Percentiles rank a stretch among this genome's conserved stretches.
These are phyloP conservation scores for Phaeolepiota aurea DNA, from an alignment of 768 basidiomycete genomes.

Conservation along the genomic window DNA sequence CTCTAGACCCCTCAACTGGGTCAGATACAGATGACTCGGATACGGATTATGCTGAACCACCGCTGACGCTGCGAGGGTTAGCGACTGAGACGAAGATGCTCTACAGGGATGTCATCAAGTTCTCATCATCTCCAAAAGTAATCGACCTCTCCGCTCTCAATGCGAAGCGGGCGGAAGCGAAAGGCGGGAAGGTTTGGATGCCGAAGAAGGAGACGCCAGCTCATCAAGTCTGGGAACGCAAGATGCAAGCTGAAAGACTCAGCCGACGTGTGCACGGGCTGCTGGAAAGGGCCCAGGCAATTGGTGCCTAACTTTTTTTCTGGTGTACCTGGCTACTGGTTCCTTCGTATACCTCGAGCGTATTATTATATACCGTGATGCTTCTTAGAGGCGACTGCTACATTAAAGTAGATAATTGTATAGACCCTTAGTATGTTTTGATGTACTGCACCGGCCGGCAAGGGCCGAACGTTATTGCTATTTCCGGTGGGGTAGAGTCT, in stretches of 20 bases:
- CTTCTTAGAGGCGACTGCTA: too few relatives aligned
- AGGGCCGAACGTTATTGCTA: not conserved
- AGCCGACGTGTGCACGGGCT: constrained; percentile 63
- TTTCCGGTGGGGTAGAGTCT: too few relatives aligned
- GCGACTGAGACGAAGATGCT: constrained; percentile 78
- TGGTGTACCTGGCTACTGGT: not conserved
- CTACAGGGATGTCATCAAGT: constrained; percentile 83
- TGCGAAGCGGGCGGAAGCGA: constrained; percentile 40
- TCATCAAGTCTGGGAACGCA: constrained; percentile 71
- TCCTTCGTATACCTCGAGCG: not conserved
- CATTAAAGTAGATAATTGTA: too few relatives aligned
- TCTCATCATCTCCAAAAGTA: constrained; percentile 75
- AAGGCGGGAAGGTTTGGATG: constrained; percentile 59
- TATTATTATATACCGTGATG: not conserved
- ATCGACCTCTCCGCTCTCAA: constrained; percentile 72
- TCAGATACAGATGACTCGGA: constrained; percentile 68
- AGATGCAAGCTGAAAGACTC: constrained; percentile 67
- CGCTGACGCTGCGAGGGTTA: constrained; percentile 55
- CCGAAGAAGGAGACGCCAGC: constrained; percentile 76
- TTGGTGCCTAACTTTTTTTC: constrained; percentile 13
- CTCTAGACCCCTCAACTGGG: constrained; percentile 52
- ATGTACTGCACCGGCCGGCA: not conserved
- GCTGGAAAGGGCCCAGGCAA: constrained; percentile 52
- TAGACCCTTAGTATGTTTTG: too few relatives aligned
- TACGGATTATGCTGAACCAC: constrained; percentile 28